Evolutionary conservation across 306 rosid species (phyloP).

Genomic region (Hippophae rhamnoides): DNA sequence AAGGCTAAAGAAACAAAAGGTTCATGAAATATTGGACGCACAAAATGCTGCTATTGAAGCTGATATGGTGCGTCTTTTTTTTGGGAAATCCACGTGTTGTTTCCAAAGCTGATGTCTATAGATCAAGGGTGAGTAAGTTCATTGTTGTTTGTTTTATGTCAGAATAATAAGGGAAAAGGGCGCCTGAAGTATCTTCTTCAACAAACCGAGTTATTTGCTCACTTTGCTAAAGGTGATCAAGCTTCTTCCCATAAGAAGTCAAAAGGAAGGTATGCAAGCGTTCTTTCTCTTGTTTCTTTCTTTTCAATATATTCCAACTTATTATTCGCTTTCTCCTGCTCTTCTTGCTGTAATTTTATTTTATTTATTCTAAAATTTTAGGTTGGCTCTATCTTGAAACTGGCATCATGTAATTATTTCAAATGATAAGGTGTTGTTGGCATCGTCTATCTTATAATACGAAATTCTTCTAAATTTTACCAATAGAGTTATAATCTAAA

Average conservation of each 20-base stretch:
- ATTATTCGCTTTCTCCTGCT: no score
- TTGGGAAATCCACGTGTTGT: not conserved
- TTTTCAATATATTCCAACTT: no score
- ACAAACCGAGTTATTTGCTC: constrained; percentile 97
- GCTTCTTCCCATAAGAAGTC: constrained; percentile 71
- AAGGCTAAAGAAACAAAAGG: constrained; percentile 62
- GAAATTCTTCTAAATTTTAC: no score
- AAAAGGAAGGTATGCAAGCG: constrained; percentile 55
- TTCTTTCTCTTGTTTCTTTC: not conserved
- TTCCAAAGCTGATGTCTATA: not conserved
- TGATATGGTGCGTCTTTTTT: constrained; percentile 60
- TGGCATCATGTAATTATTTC: no score
- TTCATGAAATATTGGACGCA: constrained; percentile 75
- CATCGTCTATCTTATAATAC: no score
- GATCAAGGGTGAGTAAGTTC: not conserved
- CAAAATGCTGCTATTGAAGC: constrained; percentile 91
- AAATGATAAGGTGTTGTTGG: no score
- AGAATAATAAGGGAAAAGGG: constrained; percentile 82
- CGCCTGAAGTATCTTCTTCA: constrained; percentile 88
- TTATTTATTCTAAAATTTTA: no score
- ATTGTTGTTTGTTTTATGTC: constrained; percentile 13
- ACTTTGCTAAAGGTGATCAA: constrained; percentile 79
- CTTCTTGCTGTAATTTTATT: no score
- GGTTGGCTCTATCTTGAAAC: no score
- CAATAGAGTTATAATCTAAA: no score